Conservation (phyloP, 495 filamentous ascomycete species). For the Lophium mytilinum region DNA sequence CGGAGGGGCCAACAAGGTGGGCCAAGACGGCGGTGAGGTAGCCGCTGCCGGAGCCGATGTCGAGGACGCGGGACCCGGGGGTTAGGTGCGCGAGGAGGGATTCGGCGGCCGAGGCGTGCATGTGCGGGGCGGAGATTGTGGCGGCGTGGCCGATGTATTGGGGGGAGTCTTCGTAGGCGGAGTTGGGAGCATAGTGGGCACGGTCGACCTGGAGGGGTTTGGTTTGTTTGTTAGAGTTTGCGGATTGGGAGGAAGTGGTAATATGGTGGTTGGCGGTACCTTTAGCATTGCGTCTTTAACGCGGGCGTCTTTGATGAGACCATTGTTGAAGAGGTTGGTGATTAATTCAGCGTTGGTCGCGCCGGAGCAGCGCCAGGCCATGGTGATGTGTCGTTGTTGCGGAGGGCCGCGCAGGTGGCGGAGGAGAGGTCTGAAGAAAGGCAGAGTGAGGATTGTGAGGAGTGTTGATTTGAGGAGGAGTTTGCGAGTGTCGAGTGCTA, state of each 20-base stretch:
- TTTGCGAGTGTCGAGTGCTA: not conserved
- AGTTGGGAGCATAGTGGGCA: constrained; percentile 62
- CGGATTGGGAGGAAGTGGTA: constrained; percentile 1
- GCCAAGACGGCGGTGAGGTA: constrained; percentile 89
- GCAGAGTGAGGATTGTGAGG: constrained; percentile 7
- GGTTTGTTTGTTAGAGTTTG: not conserved
- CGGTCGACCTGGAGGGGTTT: constrained; percentile 63
- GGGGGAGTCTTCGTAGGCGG: constrained; percentile 81
- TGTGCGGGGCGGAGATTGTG: constrained; percentile 95
- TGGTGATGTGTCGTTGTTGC: constrained; percentile 34
- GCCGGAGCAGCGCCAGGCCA: constrained; percentile 90
- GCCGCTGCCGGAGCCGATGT: constrained; percentile 84
- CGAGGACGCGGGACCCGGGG: constrained; percentile 56
- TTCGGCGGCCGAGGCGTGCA: constrained; percentile 66
- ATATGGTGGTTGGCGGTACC: constrained; percentile 41
- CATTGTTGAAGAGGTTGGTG: constrained; percentile 64
- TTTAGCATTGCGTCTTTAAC: constrained; percentile 74
- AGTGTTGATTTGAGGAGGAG: not conserved
- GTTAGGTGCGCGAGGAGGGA: constrained; percentile 46
- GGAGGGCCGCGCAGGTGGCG: constrained; percentile 9
- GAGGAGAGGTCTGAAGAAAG: constrained; percentile 8
- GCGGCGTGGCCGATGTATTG: constrained; percentile 80
- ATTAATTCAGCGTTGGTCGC: constrained; percentile 68
- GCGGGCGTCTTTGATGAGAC: constrained; percentile 58
- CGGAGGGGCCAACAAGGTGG: constrained; percentile 58